Evolutionary conservation across 2,329 filamentous ascomycete species (phyloP), one percentile per base, ranked within the genome.

Genomic region (Orbilia ellipsospora): DNA sequence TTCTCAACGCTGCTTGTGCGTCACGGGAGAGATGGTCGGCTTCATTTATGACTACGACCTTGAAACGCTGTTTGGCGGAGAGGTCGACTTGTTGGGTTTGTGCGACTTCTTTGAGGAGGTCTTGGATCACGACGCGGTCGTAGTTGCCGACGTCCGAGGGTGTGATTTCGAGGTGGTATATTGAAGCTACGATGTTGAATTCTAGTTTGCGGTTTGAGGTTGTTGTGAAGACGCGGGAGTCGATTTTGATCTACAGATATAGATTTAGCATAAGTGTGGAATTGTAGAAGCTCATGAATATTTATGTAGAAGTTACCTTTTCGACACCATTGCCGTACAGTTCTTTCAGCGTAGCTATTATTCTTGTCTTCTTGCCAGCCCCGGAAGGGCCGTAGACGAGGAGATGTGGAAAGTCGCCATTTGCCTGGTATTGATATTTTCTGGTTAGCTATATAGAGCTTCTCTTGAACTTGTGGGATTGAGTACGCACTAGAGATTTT

Each of bases 11-110:
- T 0, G 96, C 95, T 84, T 99, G 95, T 2, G 95, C 95, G 85
- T 99, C 95, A 77, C 95, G 87, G 2, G 91, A 95, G 78, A 99
- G 86, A 81, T 97, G 92, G 81, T 99, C 96, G 6, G 95, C 95
- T 85, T 99, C 95, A 80, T 99, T 99, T 86, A 99, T 98, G 42
- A 99, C 94, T 0, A 99, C 95, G 0, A 99, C 94, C 84, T 99
- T 99, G 87, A 99, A 99, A 52, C 90, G 88, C 82, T 99, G 95
- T 82, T 89, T 92, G 15, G 96, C 96, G 12, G 89, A 87, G 79
- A 95, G 86, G 82, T 99, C 95, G n/a, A 99, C 95, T 84, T 99
- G 96, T 82, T 99, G 95, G 63, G 95, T 99, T 83, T 99, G 96
- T 31, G 96, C 95, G 4, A 99, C 94, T 83, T 99, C 95, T 83